phyloP scores from a whole-genome alignment of 768 basidiomycete species.

The Candolleomyces efflorescens region DNA sequence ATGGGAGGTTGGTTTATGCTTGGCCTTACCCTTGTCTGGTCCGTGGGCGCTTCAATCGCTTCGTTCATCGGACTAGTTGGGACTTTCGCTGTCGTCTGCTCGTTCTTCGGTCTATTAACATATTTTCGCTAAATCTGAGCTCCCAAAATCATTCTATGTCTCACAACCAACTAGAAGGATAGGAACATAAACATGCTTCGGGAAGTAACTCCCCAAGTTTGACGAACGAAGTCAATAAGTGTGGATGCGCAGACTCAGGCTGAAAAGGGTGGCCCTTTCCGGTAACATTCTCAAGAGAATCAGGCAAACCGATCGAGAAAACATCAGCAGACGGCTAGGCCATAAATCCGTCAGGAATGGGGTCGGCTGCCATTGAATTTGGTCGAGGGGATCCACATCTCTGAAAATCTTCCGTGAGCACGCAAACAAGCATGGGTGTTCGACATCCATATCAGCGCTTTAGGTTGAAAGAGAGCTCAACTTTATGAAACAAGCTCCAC shows the following conservation, averaged over 20 bases:
- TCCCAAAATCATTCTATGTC: too few relatives aligned
- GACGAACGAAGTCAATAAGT: constrained; percentile 19
- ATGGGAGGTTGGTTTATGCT: background rate
- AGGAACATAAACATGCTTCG: constrained; percentile 68
- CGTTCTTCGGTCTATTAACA: too few relatives aligned
- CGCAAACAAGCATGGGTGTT: too few relatives aligned
- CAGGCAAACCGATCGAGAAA: constrained; percentile 70
- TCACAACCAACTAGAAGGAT: constrained; percentile 76
- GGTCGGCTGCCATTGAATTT: too few relatives aligned
- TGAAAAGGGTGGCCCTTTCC: constrained; percentile 47
- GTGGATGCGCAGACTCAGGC: constrained; percentile 12
- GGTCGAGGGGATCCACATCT: too few relatives aligned
- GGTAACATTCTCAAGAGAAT: constrained; percentile 75
- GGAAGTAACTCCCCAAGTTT: constrained; percentile 55
- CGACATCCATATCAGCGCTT: too few relatives aligned
- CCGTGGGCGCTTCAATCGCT: background rate
- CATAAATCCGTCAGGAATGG: constrained; percentile 36
- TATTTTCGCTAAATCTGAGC: too few relatives aligned
- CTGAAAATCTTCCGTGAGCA: too few relatives aligned
- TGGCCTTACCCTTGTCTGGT: background rate
- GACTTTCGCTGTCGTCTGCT: background rate
- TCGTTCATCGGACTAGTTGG: background rate
- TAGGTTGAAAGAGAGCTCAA: too few relatives aligned
- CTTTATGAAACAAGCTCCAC: too few relatives aligned
- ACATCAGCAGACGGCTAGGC: constrained; percentile 40